phyloP scores from a whole-genome alignment of 1,139 yeast genomes.

The Taphrina flavorubra region DNA sequence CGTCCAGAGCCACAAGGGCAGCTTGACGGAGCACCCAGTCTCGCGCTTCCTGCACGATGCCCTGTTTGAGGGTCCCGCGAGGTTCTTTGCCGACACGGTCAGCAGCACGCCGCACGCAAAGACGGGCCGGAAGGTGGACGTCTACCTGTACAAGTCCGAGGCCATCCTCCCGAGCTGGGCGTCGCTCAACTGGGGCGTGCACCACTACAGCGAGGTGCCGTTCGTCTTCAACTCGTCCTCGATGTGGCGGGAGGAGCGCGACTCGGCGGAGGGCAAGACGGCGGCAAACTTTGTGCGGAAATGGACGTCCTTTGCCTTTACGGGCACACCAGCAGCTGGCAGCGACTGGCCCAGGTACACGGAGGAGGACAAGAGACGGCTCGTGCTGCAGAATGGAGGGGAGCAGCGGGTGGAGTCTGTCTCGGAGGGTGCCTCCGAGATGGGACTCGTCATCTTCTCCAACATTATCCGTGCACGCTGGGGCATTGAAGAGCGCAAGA shows the following conservation, averaged over 20 bases:
- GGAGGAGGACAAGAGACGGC: conserved; percentile 10
- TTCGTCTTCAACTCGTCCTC: conserved; percentile 29
- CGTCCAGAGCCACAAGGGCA: conserved; percentile 17
- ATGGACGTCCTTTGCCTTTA: conserved; percentile 35
- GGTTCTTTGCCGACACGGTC: conserved; percentile 22
- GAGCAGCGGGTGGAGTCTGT: conserved; percentile 11
- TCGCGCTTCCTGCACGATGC: conserved; percentile 32
- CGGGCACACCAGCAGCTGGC: conserved; percentile 27
- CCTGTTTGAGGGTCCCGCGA: conserved; percentile 36
- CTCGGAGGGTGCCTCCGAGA: conserved; percentile 11
- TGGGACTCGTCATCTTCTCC: conserved; percentile 10
- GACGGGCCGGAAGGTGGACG: conserved; percentile 13
- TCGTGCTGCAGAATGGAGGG: conserved; percentile 19
- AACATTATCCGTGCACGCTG: conserved; percentile 11
- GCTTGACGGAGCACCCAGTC: conserved; percentile 23
- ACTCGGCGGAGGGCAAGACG: conserved; percentile 2
- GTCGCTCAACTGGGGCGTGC: conserved; percentile 24
- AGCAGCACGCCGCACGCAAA: conserved; percentile 17
- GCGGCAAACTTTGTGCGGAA: conserved; percentile 29
- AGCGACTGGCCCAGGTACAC: conserved; percentile 14
- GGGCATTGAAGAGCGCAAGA: conserved; percentile 24
- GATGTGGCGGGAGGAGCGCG: conserved; percentile 19
- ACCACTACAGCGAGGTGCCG: conserved; percentile 33
- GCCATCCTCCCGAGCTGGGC: conserved; percentile 31
- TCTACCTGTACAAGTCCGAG: conserved; percentile 26